phyloP scores from a whole-genome alignment of 306 rosid species.

The Prunus padus region DNA sequence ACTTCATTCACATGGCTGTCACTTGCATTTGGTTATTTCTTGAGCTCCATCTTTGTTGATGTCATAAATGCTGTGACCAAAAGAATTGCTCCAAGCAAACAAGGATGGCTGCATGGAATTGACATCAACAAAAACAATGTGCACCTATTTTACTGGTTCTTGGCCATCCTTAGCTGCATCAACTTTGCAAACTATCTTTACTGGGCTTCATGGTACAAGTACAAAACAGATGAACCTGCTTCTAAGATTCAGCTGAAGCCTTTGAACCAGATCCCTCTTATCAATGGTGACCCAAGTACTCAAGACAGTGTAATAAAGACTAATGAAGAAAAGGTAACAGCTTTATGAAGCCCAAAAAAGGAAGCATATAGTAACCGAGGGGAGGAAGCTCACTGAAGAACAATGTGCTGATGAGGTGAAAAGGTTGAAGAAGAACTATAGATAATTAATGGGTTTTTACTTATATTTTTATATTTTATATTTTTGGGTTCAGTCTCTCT shows the following conservation, averaged over 20 bases:
- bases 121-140: slow-evolving; percentile 56
- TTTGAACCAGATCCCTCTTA: slow-evolving; percentile 15
- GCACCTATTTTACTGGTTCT: slow-evolving; percentile 70
- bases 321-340: slow-evolving; percentile 32
- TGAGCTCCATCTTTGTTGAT: slow-evolving; percentile 61
- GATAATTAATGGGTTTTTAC: not conserved
- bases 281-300: slow-evolving; percentile 16
- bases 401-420: not conserved
- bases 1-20: slow-evolving; percentile 75
- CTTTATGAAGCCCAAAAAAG: slow-evolving; percentile 1
- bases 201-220: slow-evolving; percentile 70
- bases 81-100: slow-evolving; percentile 48
- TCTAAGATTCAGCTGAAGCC: not conserved
- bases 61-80: slow-evolving; percentile 56
- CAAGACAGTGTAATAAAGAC: slow-evolving; percentile 27
- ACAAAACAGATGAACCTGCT: slow-evolving; percentile 49
- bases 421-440: not conserved
- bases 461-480: not conserved
- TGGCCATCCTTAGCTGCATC: slow-evolving; percentile 66
- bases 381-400: slow-evolving; percentile 1
- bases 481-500: not conserved
- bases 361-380: not conserved
- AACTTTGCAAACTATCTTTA: slow-evolving; percentile 65
- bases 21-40: slow-evolving; percentile 61
- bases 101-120: slow-evolving; percentile 63